Evolutionary conservation across 2,329 filamentous ascomycete genomes (phyloP), one percentile per base, ranked within the genome.

Genomic region (Penicillium thymicola): DNA sequence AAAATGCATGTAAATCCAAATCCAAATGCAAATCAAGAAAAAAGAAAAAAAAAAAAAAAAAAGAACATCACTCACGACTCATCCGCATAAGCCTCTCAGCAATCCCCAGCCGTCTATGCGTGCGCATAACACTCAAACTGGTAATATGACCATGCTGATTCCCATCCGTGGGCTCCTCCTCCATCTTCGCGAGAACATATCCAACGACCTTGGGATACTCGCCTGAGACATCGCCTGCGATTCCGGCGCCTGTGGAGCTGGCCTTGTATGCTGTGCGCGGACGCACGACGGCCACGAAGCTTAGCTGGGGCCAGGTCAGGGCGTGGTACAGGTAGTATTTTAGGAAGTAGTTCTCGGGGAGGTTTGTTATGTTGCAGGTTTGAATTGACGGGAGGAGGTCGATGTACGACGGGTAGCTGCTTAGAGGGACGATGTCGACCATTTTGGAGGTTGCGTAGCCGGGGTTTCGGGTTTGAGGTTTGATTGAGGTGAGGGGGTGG

Each of bases 271-370:
- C 85, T 72, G 88, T 88, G 66, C 84, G 84, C 34, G 91, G 89
- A 36, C 92, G 87, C 75, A 97, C 93, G 68, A 99, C 92, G 66
- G 94, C 94, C 55, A 99, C 93, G 77, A 92, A 97, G 77, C 89
- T 93, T 64, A 99, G 86, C 78, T 97, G 93, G 44, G 94, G 94
- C 94, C 94, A 99, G 67, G 92, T 96, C 65, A 97, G 86, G 16
- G 93, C 92, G 78, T 99, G 94, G 84, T 99, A 99, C 71, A 99
- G 87, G 81, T 99, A 99, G 83, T 99, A 99, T 84, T 99, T 99
- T 78, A 96, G 90, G 76, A 97, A 97, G 85, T 99, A 99, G 82
- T 99, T 99, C 78, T 99, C 94, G 64, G 94, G 94, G 52, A 99
- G 84, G 81, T 99, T 99, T 75, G 95, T 96, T 74, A 99, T 92